These are phyloP conservation scores for Pyrrhoderma noxium DNA, from an alignment of 1,284 basidiomycete species.

Conservation along the genomic window DNA sequence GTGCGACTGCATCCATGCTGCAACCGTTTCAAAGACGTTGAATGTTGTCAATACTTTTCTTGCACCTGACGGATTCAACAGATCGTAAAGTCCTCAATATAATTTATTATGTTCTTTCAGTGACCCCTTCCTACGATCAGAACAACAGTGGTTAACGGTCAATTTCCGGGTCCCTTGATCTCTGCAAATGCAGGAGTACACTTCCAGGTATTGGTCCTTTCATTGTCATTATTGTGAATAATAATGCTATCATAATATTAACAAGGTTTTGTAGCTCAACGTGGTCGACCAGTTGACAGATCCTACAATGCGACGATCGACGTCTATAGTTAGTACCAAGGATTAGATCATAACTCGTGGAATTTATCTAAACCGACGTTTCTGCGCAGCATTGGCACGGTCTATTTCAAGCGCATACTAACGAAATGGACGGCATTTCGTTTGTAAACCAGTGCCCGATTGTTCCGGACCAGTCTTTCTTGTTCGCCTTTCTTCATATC, in stretches of 20 bases:
- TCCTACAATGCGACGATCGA: conserved; percentile 28
- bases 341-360: not conserved
- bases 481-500: conserved; percentile 23
- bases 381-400: conserved; percentile 33
- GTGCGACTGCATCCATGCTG: not conserved
- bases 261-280: conserved; percentile 26
- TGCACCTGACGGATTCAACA: conserved; percentile 16
- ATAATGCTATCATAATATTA: not conserved
- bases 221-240: no score
- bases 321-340: conserved; percentile 28
- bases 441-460: conserved; percentile 48
- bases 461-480: conserved; percentile 36
- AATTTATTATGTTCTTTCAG: not conserved
- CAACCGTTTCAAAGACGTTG: conserved; percentile 2
- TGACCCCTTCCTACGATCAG: not conserved
- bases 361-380: not conserved
- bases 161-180: conserved; percentile 15
- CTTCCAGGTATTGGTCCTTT: conserved; percentile 13
- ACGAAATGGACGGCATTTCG: conserved; percentile 29
- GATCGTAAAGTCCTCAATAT: conserved; percentile 10
- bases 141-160: conserved; percentile 6
- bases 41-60: conserved; percentile 9
- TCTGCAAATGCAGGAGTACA: conserved; percentile 5
- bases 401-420: conserved; percentile 28
- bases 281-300: conserved; percentile 30